Evolutionary conservation across 2,329 filamentous ascomycete species (phyloP).

Genomic region (Cryphonectria parasitica): DNA sequence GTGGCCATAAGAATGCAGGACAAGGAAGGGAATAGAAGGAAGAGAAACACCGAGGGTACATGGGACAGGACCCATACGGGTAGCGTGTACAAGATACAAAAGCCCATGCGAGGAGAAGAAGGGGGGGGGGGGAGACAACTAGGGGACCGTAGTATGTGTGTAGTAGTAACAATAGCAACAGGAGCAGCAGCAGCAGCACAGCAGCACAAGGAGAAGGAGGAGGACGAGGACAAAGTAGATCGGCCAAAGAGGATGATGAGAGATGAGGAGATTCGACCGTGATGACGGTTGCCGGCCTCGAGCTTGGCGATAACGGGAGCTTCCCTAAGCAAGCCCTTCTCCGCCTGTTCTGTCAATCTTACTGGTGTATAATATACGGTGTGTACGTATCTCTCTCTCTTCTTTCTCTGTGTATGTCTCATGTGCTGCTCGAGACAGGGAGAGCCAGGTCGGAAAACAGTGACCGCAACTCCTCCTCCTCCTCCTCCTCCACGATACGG

Average conservation of each 20-base stretch:
- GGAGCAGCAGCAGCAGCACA: neutral
- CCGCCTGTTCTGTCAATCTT: conserved; percentile 13
- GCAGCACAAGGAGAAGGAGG: neutral
- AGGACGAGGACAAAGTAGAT: neutral
- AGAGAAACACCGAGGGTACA: conserved; percentile 29
- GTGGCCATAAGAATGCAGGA: conserved; percentile 32
- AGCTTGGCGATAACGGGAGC: conserved; percentile 27
- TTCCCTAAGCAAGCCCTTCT: conserved; percentile 2
- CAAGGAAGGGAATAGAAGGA: conserved; percentile 26
- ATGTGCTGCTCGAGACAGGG: conserved; percentile 20
- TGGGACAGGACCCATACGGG: conserved; percentile 18
- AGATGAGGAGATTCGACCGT: conserved; percentile 13
- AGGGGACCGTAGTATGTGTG: conserved; percentile 6
- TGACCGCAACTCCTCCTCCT: conserved; percentile 26
- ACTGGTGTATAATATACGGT: conserved; percentile 3
- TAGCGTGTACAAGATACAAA: conserved; percentile 22
- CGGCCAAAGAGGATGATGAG: neutral
- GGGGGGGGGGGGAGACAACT: neutral
- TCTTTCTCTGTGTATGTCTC: conserved; percentile 20
- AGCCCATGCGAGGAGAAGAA: conserved; percentile 20
- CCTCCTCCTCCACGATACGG: neutral
- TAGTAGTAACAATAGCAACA: neutral
- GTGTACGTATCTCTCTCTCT: conserved; percentile 17
- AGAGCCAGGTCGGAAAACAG: conserved; percentile 22
- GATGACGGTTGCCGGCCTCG: conserved; percentile 20